These are phyloP conservation scores for Astrocystis sublimbata DNA, from an alignment of 495 filamentous ascomycete genomes.

Conservation along the genomic window DNA sequence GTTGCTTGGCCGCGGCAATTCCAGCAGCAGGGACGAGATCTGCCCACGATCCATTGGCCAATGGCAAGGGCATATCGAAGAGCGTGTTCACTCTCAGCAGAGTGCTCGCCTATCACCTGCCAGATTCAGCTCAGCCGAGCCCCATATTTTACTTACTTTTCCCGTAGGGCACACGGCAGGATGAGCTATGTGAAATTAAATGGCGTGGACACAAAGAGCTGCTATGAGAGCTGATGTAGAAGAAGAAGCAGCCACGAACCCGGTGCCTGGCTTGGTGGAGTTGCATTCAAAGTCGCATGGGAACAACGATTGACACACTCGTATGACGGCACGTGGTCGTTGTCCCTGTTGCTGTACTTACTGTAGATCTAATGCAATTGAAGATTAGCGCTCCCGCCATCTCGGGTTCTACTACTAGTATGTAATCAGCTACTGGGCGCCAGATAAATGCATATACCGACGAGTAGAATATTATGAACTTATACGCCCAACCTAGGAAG, in stretches of 20 bases:
- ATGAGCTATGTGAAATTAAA: neutral
- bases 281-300: neutral
- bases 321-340: constrained; percentile 1
- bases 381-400: neutral
- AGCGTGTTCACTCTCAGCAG: neutral
- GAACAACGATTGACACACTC: constrained; percentile 4
- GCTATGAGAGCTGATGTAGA: neutral
- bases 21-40: neutral
- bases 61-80: constrained; percentile 16
- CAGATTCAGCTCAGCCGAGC: neutral
- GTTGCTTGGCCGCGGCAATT: neutral
- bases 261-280: neutral
- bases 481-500: no score
- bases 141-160: neutral
- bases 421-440: no score
- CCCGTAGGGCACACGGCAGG: neutral
- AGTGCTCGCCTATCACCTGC: neutral
- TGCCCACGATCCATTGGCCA: constrained; percentile 17
- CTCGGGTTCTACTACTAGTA: no score
- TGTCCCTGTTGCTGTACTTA: neutral
- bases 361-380: no score
- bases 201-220: neutral
- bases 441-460: no score
- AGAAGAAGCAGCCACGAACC: neutral
- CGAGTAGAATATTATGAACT: no score